Base-by-base conservation (phyloP, 108 stramenopile genomes). In the Ochromonas danica region DNA sequence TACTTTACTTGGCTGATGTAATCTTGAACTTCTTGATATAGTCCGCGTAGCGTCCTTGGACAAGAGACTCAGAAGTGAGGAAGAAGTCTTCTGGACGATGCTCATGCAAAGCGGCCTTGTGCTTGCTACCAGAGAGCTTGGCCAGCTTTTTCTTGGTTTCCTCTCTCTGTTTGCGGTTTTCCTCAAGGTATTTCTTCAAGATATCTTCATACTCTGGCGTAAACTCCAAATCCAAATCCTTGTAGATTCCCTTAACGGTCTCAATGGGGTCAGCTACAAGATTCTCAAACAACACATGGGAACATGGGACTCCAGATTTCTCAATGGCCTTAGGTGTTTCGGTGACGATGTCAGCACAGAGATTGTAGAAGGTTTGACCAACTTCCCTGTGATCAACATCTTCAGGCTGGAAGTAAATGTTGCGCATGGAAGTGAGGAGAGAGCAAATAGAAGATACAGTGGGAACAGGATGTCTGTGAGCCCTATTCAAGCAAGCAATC, bases 221-320 rank as follows among this genome's bases (percentile, higher is more conserved):
- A 36, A 81, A 65, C 25, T 81, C 81, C 41, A 61, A 70, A 1
- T 42, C 72, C 10, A 81, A 22, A 1, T 81, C 75, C 1, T 51
- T 33, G 61, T 81, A 81, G 1, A 81, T 25, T 60, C 77, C 65
- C 45, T 42, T 65, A 27, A 81, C 81, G 25, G 61, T 62, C 17
- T 0, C 72, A 0, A 81, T 33, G 45, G 81, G 81, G n/a, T 81
- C 33, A 3, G 28, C 71, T 39, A 81, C 61, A 6, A 81, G 72
- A 51, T 81, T 70, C 10, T 71, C 71, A 62, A 77, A 81, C 36
- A 81, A 39, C 71, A 81, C 81, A 30, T 75, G 45, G 2, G 42
- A 43, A 67, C 36, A 30, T 1, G 22, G 10, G 40, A 36, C 33
- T n/a, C 61, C 6, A 27, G 43, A 45, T 10, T 43, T 40, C 36